phyloP scores from a whole-genome alignment of 2,329 filamentous ascomycete genomes.

The Dactylellina parvicollis region DNA sequence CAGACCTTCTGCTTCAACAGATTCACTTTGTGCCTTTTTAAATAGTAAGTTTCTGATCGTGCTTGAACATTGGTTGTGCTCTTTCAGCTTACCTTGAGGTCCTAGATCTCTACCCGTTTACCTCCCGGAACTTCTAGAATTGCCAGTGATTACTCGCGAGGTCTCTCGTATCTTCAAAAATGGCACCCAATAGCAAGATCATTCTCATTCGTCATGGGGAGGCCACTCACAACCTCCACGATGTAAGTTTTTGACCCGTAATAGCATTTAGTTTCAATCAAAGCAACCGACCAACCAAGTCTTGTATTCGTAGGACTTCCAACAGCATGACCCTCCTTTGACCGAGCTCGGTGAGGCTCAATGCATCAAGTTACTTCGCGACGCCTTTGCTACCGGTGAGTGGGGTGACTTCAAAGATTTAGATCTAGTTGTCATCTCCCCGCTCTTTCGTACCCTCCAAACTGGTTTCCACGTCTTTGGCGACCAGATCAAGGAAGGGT shows the following conservation, averaged over 20 bases:
- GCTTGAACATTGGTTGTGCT: not conserved
- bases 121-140: not conserved
- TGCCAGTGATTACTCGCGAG: not conserved
- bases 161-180: not conserved
- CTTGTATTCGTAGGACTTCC: conserved; percentile 33
- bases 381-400: conserved; percentile 40
- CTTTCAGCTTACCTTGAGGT: too few relatives aligned
- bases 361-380: conserved; percentile 35
- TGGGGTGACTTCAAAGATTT: conserved; percentile 43
- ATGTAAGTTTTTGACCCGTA: conserved; percentile 19
- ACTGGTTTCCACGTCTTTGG: conserved; percentile 36
- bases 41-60: not conserved
- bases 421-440: conserved; percentile 36
- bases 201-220: conserved; percentile 50
- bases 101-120: too few relatives aligned
- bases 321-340: conserved; percentile 42
- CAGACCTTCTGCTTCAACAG: not conserved
- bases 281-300: not conserved
- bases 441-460: conserved; percentile 43
- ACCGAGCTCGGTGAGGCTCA: conserved; percentile 41
- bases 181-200: conserved; percentile 47
- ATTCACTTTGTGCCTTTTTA: not conserved
- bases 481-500: conserved; percentile 16
- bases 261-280: not conserved
- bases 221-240: conserved; percentile 43